Conservation (phyloP, 768 basidiomycete genomes). For the Roridomyces roridus region DNA sequence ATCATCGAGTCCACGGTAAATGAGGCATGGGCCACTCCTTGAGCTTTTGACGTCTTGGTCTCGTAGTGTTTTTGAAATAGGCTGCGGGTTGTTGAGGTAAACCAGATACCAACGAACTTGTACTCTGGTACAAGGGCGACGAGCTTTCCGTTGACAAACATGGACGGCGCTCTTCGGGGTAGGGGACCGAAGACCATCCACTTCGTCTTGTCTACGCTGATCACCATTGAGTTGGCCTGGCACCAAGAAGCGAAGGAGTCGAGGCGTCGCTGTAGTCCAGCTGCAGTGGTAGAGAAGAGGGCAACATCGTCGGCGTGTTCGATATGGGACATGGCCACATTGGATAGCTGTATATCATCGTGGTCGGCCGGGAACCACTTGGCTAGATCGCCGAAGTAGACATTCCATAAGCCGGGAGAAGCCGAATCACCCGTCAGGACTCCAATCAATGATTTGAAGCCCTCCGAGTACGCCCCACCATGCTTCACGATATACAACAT, state of each 20-base stretch:
- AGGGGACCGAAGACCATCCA: conserved; percentile 27
- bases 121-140: conserved; percentile 1
- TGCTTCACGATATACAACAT: conserved; percentile 1
- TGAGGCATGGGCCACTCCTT: conserved; percentile 18
- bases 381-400: conserved; percentile 13
- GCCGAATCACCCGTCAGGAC: conserved; percentile 18
- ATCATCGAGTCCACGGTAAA: conserved; percentile 21
- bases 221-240: conserved; percentile 28
- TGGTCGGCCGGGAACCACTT: conserved; percentile 5
- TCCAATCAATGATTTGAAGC: conserved; percentile 18
- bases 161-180: background rate
- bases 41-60: conserved; percentile 24
- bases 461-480: conserved; percentile 2
- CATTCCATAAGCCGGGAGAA: conserved; percentile 16
- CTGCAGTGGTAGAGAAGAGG: conserved; percentile 22
- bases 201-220: conserved; percentile 30
- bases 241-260: conserved; percentile 26
- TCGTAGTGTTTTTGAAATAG: conserved; percentile 24
- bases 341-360: conserved; percentile 24
- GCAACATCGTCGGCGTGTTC: conserved; percentile 35
- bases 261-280: conserved; percentile 25
- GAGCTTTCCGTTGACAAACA: background rate
- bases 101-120: conserved; percentile 22
- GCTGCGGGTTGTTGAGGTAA: conserved; percentile 9
- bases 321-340: conserved; percentile 16